Conservation (phyloP, 1,139 yeast genomes). For the Hansenula sp. region DNA sequence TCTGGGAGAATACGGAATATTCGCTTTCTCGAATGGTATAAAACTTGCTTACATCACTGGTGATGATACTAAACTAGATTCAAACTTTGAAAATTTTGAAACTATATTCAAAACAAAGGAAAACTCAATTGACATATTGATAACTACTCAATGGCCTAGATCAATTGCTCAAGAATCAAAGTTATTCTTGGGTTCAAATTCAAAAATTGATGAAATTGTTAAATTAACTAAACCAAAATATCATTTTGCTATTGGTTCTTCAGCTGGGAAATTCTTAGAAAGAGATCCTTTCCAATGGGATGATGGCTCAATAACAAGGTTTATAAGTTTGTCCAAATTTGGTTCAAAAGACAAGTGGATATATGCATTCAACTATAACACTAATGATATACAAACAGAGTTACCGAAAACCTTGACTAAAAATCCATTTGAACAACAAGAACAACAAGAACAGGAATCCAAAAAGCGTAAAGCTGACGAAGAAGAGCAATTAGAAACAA, state of each 20-base stretch:
- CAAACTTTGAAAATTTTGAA: conserved; percentile 18
- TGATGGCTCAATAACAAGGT: conserved; percentile 41
- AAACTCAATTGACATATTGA: conserved; percentile 53
- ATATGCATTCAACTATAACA: conserved; percentile 57
- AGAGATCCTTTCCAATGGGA: conserved; percentile 56
- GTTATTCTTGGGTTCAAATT: conserved; percentile 24
- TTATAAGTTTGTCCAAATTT: conserved; percentile 58
- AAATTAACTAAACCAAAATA: conserved; percentile 50
- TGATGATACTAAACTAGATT: conserved; percentile 19
- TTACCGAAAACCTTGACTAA: conserved; percentile 21
- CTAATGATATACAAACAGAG: conserved; percentile 11
- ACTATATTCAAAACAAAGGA: conserved; percentile 15
- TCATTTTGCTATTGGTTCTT: conserved; percentile 56
- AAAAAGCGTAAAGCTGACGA: conserved; percentile 10
- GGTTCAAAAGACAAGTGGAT: conserved; percentile 62
- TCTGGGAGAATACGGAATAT: conserved; percentile 33
- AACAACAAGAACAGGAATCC: not conserved
- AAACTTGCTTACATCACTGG: conserved; percentile 43
- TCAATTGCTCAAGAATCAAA: conserved; percentile 38
- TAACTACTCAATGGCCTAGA: conserved; percentile 62
- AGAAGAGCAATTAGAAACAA: too few relatives aligned
- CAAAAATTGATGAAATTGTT: conserved; percentile 42
- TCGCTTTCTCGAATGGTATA: conserved; percentile 40
- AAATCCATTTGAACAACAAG: conserved; percentile 35
- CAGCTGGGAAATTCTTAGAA: conserved; percentile 48